Base-by-base conservation (phyloP, 2,329 filamentous ascomycete species). In the Paramyrothecium roridum region DNA sequence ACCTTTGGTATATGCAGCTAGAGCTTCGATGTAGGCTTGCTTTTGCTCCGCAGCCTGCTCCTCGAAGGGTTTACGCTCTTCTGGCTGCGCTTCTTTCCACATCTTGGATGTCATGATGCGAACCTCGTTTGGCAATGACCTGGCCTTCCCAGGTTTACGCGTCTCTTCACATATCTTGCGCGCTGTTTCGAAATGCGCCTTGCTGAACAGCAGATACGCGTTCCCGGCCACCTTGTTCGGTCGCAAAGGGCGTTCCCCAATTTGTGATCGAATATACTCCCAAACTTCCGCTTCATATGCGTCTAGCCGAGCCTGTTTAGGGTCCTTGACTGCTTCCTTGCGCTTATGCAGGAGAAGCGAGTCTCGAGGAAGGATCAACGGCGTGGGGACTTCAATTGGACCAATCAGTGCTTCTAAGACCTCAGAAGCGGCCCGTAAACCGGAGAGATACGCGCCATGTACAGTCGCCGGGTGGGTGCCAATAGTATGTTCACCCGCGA, bases 391-490 rank as follows among this genome's bases (percentile, higher is more conserved):
- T 48, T 87, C 76, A 56, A 99, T 91, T 1, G 91, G 87, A 1
- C 95, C 95, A 33, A 95, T 78, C 69, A 97, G 83, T 3, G 84
- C 78, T 54, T 93, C 87, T 40, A 96, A 78, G 2, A 99, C 83
- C 66, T 98, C 93, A 3, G 90, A 88, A 12, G 95, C 95, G 3
- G 89, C 95, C 51, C 95, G 87, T 7, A 99, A 79, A 3, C 95
- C 96, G 2, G 95, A 97, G 3, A 99, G 78, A 67, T 98, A 99
- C 10, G 95, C 96, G 7, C 95, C 95, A 63, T 99, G 95, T 1
- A 99, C 95, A 2, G 95, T 99, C 33, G 96, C 95, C 13, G 96
- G 95, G 68, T 99, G 93, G 1, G 92, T 96, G 49, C 91, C 92
- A 63, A 90, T 97, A 1, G 96, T 99, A 57, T 96, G 95, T 73